Evolutionary conservation across 176 grass and related monocot genomes (phyloP), one percentile per base, ranked within the genome.

Genomic region (Chloris gayana): DNA sequence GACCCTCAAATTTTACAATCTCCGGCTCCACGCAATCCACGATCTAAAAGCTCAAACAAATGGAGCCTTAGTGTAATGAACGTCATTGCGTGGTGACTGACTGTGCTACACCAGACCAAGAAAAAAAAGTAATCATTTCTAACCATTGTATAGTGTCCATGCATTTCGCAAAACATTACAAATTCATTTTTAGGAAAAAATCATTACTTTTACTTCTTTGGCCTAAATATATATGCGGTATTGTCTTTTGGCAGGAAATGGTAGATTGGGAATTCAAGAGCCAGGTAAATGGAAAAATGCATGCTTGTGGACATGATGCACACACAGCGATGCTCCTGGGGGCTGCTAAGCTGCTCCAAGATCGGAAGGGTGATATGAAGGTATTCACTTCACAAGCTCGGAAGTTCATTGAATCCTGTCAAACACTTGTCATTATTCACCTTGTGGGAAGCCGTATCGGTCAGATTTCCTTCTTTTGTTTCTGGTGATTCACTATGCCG

Each of bases 311-410:
- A 27, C 91, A 97, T 60, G 94, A 97, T 58, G 89, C 77, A 53
- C 94, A 97, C 86, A 84, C 88, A 6, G 9, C 94, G 50, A 97
- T 97, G 94, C 89, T 97, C 53, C 87, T 94, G 6, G 94, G 94
- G 54, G 94, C 94, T 47, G 94, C 89, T 25, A 94, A 93, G 39
- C 85, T 97, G 77, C 94, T 97, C 74, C 90, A 89, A 37, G 56
- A 75, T 35, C 85, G 64, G 37, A 93, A 91, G 74, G 11, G 83
- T 30, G 74, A 86, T 14, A 80, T 97, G 14, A 89, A 86, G 89
- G 91, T 97, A 72, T 3, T 53, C 0, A 64, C 11, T 59, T 59
- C n/a, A 72, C 24, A 9, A 33, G 0, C 41, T 67, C 5, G 29
- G 65, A 47, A 10, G 41, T 9, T 70, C 24, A 46, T 1, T 9